These are phyloP conservation scores for Aureobasidium melanogenum DNA, from an alignment of 2,329 filamentous ascomycete genomes.

Conservation along the genomic window DNA sequence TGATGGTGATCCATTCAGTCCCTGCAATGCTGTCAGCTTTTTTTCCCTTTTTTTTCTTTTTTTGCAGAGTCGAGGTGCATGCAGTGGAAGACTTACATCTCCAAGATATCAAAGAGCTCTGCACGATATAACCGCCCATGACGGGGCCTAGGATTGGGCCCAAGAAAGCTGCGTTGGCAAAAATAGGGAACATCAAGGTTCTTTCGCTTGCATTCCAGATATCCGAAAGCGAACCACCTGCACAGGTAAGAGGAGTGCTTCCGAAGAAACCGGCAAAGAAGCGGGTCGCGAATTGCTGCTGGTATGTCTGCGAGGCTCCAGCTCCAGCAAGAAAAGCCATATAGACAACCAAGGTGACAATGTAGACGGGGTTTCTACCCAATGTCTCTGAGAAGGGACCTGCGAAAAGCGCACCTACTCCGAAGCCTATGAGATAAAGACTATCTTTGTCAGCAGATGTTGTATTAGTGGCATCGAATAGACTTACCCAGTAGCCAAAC, in stretches of 20 bases:
- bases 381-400: slow-evolving; percentile 42
- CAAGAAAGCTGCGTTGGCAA: slow-evolving; percentile 36
- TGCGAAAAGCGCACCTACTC: slow-evolving; percentile 38
- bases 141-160: slow-evolving; percentile 36
- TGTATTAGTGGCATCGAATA: no score
- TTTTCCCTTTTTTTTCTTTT: no score
- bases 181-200: slow-evolving; percentile 42
- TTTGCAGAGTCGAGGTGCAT: slow-evolving; percentile 24
- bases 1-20: slow-evolving; percentile 32
- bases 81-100: slow-evolving; percentile 28
- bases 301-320: slow-evolving; percentile 39
- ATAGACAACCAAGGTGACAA: slow-evolving; percentile 37
- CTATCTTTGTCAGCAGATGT: not conserved
- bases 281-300: slow-evolving; percentile 39
- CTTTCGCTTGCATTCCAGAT: slow-evolving; percentile 40
- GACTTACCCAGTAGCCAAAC: slow-evolving; percentile 36
- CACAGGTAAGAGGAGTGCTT: slow-evolving; percentile 37
- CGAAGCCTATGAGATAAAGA: slow-evolving; percentile 33
- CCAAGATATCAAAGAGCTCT: slow-evolving; percentile 32
- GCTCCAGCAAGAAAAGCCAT: slow-evolving; percentile 43
- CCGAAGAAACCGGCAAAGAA: slow-evolving; percentile 43
- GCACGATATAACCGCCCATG: slow-evolving; percentile 37
- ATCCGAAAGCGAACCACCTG: slow-evolving; percentile 39
- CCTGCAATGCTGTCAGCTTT: not conserved
- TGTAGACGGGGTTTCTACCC: slow-evolving; percentile 39